Evolutionary conservation across 768 basidiomycete genomes (phyloP).

Genomic region (Paxillus involutus): DNA sequence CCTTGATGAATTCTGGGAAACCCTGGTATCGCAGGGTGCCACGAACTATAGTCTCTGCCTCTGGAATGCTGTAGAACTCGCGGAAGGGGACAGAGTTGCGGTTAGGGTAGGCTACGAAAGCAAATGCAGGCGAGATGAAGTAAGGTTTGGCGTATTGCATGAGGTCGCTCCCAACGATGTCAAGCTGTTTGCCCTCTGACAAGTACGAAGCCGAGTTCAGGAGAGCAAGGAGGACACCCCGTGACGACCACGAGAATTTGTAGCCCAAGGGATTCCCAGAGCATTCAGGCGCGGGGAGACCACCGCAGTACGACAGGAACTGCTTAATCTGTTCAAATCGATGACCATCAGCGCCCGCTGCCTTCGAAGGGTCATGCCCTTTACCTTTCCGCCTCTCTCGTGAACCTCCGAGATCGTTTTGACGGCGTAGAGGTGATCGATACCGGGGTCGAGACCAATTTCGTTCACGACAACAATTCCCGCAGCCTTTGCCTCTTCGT

Average conservation of each 20-base stretch:
- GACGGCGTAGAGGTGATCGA: conserved; percentile 91
- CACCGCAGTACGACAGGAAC: conserved; percentile 95
- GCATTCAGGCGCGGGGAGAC: conserved; percentile 89
- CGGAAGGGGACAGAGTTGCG: conserved; percentile 89
- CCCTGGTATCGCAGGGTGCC: conserved; percentile 95
- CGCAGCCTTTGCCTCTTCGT: conserved; percentile 77
- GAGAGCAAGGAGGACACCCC: conserved; percentile 92
- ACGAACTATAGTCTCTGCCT: conserved; percentile 88
- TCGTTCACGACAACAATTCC: conserved; percentile 97
- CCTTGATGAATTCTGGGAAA: conserved; percentile 92
- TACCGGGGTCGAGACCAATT: conserved; percentile 95
- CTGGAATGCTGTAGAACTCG: conserved; percentile 90
- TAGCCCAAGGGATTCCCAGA: conserved; percentile 96
- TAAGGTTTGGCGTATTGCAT: conserved; percentile 92
- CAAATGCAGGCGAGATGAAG: conserved; percentile 93
- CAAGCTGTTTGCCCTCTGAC: conserved; percentile 59
- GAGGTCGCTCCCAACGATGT: conserved; percentile 76
- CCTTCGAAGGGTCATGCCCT: conserved; percentile 5
- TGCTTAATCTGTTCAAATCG: conserved; percentile 62
- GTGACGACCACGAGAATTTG: conserved; percentile 99
- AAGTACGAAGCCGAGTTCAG: conserved; percentile 87
- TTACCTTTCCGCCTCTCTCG: conserved; percentile 88
- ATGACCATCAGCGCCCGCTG: not conserved
- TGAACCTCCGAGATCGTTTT: conserved; percentile 95
- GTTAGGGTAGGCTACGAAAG: conserved; percentile 97